phyloP scores from a whole-genome alignment of 2,329 filamentous ascomycete genomes.

The Venturia nashicola region DNA sequence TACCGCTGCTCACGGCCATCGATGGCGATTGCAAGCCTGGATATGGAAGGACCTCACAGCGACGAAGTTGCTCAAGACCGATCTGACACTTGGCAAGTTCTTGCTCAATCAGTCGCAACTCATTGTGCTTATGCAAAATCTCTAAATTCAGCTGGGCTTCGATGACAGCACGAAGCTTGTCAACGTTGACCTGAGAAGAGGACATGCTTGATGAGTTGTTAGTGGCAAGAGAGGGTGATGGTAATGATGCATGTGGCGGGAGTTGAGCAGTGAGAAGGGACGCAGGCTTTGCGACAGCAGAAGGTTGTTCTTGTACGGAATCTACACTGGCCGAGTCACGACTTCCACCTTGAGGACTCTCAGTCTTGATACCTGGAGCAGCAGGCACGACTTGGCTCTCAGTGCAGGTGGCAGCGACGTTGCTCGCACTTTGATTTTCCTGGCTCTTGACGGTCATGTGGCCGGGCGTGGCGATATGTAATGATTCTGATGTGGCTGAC shows the following conservation, averaged over 20 bases:
- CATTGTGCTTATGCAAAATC: slow-evolving; percentile 86
- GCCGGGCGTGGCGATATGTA: not conserved
- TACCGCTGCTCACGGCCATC: slow-evolving; percentile 58
- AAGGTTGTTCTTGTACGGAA: slow-evolving; percentile 1
- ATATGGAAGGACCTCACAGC: slow-evolving; percentile 86
- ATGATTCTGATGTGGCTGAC: not conserved
- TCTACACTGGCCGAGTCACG: not conserved
- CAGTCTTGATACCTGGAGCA: not conserved
- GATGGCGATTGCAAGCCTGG: slow-evolving; percentile 58
- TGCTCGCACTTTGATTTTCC: not conserved
- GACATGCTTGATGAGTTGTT: slow-evolving; percentile 13
- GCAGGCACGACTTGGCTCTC: not conserved
- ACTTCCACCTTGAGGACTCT: not conserved
- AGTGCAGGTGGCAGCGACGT: not conserved
- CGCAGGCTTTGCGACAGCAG: not conserved
- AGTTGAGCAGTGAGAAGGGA: not conserved
- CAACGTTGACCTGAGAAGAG: slow-evolving; percentile 21
- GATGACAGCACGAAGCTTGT: slow-evolving; percentile 57
- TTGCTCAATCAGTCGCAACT: slow-evolving; percentile 87
- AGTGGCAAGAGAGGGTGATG: slow-evolving; percentile 18
- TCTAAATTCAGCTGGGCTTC: slow-evolving; percentile 83
- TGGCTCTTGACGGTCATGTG: slow-evolving; percentile 3
- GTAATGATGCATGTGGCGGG: not conserved
- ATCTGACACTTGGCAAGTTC: slow-evolving; percentile 93
- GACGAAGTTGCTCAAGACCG: slow-evolving; percentile 82